phyloP scores from a whole-genome alignment of 202 grass and related monocot species.

The Zoysia matrella region DNA sequence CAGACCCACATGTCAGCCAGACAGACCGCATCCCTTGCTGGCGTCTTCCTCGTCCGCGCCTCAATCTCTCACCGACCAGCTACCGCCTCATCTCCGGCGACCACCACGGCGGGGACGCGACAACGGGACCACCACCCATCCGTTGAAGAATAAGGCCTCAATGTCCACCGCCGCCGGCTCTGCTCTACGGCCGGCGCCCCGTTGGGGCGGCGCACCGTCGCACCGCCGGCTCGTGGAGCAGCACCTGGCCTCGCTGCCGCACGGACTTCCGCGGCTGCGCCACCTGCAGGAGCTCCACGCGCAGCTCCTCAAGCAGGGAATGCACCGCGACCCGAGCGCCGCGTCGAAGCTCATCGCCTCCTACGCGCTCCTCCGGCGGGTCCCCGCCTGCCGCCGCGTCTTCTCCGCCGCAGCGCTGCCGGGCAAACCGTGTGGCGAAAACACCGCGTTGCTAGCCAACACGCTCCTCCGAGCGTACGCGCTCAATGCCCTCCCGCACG shows the following conservation, averaged over 20 bases:
- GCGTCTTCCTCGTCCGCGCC: not conserved
- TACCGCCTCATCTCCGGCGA: not conserved
- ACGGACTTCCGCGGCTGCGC: conserved; percentile 47
- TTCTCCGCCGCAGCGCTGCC: conserved; percentile 36
- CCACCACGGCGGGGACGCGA: not conserved
- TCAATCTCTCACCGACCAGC: not conserved
- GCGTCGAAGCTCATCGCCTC: conserved; percentile 68
- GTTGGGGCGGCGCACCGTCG: conserved; percentile 53
- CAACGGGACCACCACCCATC: not conserved
- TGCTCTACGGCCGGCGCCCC: conserved; percentile 34
- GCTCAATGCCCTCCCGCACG: conserved; percentile 37
- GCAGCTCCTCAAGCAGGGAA: conserved; percentile 56
- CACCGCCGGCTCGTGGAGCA: conserved; percentile 63
- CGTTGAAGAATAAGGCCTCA: not conserved
- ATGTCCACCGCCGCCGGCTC: conserved; percentile 23
- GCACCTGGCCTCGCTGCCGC: conserved; percentile 67
- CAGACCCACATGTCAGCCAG: conserved; percentile 25
- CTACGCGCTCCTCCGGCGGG: conserved; percentile 64
- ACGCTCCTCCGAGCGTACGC: conserved; percentile 69
- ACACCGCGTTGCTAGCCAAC: conserved; percentile 54
- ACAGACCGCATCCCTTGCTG: conserved; percentile 21
- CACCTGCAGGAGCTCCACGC: conserved; percentile 69
- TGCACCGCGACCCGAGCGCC: conserved; percentile 54
- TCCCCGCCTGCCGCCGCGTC: conserved; percentile 45
- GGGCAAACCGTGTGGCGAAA: not conserved